Evolutionary conservation across 495 filamentous ascomycete genomes (phyloP), one percentile per base, ranked within the genome.

Genomic region (Aspergillus sparsus): DNA sequence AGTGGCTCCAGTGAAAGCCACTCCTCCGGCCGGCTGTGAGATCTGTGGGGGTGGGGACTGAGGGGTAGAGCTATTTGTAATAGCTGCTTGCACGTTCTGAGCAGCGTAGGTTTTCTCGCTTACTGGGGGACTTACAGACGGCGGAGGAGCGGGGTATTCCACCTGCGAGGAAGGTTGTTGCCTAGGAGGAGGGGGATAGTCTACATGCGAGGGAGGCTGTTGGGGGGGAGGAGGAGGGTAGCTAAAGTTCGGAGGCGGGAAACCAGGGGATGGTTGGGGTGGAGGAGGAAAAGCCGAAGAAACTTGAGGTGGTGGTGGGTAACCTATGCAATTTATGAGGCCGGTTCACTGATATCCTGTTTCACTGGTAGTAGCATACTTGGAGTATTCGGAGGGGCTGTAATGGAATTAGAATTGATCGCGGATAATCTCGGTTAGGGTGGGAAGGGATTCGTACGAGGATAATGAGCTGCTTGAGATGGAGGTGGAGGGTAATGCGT

Each of bases 171-270:
- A 11, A 27, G 50, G 47, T 15, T 62, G 59, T 31, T 76, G 63
- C 32, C 46, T 68, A 15, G 74, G 75, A 2, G 77, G 76, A 12
- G 74, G 73, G 9, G 76, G 73, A 46, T 74, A 80, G 51, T 55
- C 70, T 64, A 71, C 70, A 32, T 69, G 71, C 6, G 72, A 72
- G 12, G 74, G 65, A 27, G 76, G 63, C 37, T 69, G 72, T 8
- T 65, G 64, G 1, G 71, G 63, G 1, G 61, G 51, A 21, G 61
- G 61, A 33, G 56, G 60, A 12, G 60, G n/a, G n/a, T n/a, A 27
- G 21, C 21, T 27, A 27, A 27, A 27, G 21, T 27, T 27, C 21
- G 21, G 21, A 27, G 21, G 21, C 1, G 21, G 54, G 16, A 54
- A 62, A 2, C 55, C 56, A 2, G 62, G 51, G 15, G 61, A 62